Percentiles rank a stretch among this genome's conserved stretches.
phyloP scores from a whole-genome alignment of 2,329 filamentous ascomycete genomes.

The Sporothrix variecibatus region DNA sequence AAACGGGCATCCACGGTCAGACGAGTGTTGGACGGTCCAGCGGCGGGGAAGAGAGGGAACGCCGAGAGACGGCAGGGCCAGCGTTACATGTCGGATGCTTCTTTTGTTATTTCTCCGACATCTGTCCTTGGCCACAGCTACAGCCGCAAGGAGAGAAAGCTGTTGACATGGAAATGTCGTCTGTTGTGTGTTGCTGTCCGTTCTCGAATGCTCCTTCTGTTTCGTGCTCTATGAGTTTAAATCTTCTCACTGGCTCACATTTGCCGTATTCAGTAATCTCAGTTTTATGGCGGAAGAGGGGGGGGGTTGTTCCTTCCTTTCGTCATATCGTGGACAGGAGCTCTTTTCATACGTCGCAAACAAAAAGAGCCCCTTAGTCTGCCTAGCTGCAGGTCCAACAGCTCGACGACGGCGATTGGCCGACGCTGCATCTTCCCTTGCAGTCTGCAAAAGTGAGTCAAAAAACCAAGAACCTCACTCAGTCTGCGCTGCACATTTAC shows the following conservation, averaged over 20 bases:
- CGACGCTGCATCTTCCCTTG: not conserved
- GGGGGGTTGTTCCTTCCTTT: not conserved
- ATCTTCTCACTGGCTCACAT: not conserved
- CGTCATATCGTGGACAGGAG: not conserved
- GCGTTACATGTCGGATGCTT: not conserved
- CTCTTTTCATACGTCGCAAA: not conserved
- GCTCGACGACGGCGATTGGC: not conserved
- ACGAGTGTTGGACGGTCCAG: not conserved
- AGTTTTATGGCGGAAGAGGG: not conserved
- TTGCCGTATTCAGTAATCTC: not conserved
- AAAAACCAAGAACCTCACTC: not conserved
- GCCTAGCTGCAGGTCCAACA: slow-evolving; percentile 8
- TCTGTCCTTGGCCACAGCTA: no score
- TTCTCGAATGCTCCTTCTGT: not conserved
- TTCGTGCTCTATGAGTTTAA: not conserved
- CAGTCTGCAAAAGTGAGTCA: not conserved
- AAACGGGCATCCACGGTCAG: not conserved
- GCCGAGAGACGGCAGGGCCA: not conserved
- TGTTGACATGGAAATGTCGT: not conserved
- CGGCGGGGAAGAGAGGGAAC: not conserved
- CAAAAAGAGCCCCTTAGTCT: not conserved
- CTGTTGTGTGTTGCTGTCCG: not conserved
- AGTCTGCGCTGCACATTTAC: not conserved
- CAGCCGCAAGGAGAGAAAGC: not conserved
- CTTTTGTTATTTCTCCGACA: not conserved